Percentiles rank a stretch among this genome's conserved stretches.
These are phyloP conservation scores for Botryosphaeria agaves DNA, from an alignment of 2,329 filamentous ascomycete genomes.

Conservation along the genomic window DNA sequence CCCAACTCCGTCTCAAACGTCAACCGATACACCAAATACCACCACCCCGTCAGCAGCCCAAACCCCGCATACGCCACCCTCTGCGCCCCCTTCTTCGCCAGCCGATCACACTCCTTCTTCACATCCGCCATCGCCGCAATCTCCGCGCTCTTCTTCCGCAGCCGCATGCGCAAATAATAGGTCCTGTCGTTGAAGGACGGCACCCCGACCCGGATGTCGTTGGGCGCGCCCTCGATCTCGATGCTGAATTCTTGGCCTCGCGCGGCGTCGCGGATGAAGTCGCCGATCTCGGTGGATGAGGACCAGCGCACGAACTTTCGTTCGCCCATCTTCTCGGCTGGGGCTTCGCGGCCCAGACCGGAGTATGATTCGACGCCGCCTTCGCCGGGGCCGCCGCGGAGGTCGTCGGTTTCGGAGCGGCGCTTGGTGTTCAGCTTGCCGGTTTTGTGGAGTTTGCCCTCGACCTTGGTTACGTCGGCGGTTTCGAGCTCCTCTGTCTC, in stretches of 20 bases:
- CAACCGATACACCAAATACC: slow-evolving; percentile 57
- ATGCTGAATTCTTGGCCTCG: slow-evolving; percentile 72
- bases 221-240: slow-evolving; percentile 52
- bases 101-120: slow-evolving; percentile 63
- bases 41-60: slow-evolving; percentile 56
- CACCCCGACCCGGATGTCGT: slow-evolving; percentile 60
- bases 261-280: slow-evolving; percentile 84
- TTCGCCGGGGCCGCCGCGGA: slow-evolving; percentile 32
- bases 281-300: slow-evolving; percentile 74
- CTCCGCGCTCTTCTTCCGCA: slow-evolving; percentile 52
- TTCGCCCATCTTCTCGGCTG: slow-evolving; percentile 7
- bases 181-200: slow-evolving; percentile 85
- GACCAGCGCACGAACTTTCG: slow-evolving; percentile 71
- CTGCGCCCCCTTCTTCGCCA: slow-evolving; percentile 64
- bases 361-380: slow-evolving; percentile 53
- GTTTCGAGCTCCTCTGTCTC: slow-evolving; percentile 23
- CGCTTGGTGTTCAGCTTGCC: slow-evolving; percentile 18
- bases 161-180: slow-evolving; percentile 62
- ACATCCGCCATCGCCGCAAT: slow-evolving; percentile 54
- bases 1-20: slow-evolving; percentile 58
- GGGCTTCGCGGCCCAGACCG: slow-evolving; percentile 44
- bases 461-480: slow-evolving; percentile 31
- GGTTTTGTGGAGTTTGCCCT: slow-evolving; percentile 28
- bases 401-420: slow-evolving; percentile 11
- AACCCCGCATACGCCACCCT: slow-evolving; percentile 68